A percentile compares a stretch with the other conserved stretches of the same genome.
phyloP scores from a whole-genome alignment of 768 basidiomycete species.

The Podaxis carcinomalis region DNA sequence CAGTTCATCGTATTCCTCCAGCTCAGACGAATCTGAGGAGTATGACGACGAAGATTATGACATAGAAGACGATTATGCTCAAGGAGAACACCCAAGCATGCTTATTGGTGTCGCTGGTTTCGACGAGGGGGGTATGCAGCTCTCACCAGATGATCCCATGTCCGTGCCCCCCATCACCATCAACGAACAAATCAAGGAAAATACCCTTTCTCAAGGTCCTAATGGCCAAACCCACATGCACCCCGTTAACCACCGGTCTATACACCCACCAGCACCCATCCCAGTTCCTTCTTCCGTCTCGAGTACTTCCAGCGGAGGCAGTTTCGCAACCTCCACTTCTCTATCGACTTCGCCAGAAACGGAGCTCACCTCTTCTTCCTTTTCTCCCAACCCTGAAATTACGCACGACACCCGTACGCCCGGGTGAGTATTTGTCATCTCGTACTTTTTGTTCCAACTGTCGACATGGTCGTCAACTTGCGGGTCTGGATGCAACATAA shows the following conservation, averaged over 20 bases:
- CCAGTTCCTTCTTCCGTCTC: conserved; percentile 12
- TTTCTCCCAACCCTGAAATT: neutral
- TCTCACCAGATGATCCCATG: neutral
- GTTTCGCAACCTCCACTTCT: conserved; percentile 10
- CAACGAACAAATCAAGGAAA: conserved; percentile 17
- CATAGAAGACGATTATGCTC: conserved; percentile 17
- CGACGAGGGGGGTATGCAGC: conserved; percentile 11
- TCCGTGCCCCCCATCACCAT: conserved; percentile 17
- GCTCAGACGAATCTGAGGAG: conserved; percentile 27
- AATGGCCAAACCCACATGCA: conserved; percentile 50
- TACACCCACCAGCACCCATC: conserved; percentile 9
- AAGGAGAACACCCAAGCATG: conserved; percentile 11
- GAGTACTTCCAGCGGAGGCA: conserved; percentile 3
- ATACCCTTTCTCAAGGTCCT: conserved; percentile 18
- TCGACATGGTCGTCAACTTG: neutral
- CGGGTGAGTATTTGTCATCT: conserved; percentile 8
- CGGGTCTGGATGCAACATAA: neutral
- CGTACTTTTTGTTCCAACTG: neutral
- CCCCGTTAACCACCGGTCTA: conserved; percentile 35
- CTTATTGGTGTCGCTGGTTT: conserved; percentile 3
- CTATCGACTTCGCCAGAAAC: conserved; percentile 2
- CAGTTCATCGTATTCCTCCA: conserved; percentile 13
- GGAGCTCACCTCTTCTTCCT: conserved; percentile 6
- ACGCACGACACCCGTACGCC: neutral
- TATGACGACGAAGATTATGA: conserved; percentile 17